Conservation (phyloP, 2,329 filamentous ascomycete species). For the Ceratocystis cacaofunesta region DNA sequence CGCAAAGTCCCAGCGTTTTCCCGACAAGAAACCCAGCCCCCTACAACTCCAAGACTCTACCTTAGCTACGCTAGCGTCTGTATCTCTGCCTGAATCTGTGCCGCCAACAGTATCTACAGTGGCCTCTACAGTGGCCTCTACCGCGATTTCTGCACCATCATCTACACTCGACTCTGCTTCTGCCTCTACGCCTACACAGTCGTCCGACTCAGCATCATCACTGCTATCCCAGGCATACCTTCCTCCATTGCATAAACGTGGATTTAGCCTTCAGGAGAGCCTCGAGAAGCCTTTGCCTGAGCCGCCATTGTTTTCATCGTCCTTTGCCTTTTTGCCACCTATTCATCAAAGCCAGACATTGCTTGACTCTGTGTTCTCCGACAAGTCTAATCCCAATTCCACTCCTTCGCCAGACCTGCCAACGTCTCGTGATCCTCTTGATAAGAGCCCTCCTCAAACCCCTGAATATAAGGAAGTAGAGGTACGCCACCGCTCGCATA, state of each 20-base stretch:
- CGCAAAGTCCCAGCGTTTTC: conserved; percentile 21
- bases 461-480: background rate
- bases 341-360: conserved; percentile 12
- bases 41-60: conserved; percentile 25
- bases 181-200: conserved; percentile 17
- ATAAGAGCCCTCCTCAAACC: background rate
- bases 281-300: conserved; percentile 42
- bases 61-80: background rate
- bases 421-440: background rate
- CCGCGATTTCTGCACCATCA: conserved; percentile 11
- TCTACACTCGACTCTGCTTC: background rate
- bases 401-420: conserved; percentile 21
- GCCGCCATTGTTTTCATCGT: conserved; percentile 28
- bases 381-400: background rate
- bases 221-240: background rate
- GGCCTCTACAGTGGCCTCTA: conserved; percentile 11
- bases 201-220: conserved; percentile 16
- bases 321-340: conserved; percentile 18
- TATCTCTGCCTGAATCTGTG: background rate
- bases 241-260: conserved; percentile 22
- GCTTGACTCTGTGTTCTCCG: conserved; percentile 7
- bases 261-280: conserved; percentile 40
- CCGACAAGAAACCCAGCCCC: conserved; percentile 13
- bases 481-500: conserved; percentile 7
- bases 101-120: conserved; percentile 17